Evolutionary conservation across 176 grass and related monocot species (phyloP), one percentile per base, ranked within the genome.

Genomic region (Rhynchospora pubera): DNA sequence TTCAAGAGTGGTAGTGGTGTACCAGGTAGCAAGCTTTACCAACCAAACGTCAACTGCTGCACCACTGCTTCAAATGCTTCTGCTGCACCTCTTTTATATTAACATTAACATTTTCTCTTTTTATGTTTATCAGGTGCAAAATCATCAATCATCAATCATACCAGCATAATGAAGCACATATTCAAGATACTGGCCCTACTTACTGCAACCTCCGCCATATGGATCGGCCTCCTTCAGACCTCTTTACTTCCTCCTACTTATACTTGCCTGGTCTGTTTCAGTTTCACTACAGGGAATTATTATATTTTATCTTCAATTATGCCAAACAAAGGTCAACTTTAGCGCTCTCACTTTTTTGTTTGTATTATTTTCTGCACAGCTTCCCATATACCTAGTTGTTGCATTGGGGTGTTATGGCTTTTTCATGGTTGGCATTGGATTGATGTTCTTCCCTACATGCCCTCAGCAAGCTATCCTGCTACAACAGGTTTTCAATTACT

Each of bases 381-480:
- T 98, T 91, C 90, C 90, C 32, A 84, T 98, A 87, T 94, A 97
- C 85, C 57, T 89, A 65, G 84, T 94, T 57, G 88, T 94, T 78
- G 84, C 85, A 16, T 84, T 98, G 62, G 92, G 96, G 16, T 98
- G 96, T 63, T 98, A 98, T 23, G 92, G 96, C 22, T 84, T 98
- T 90, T 92, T 98, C 21, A 94, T 98, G 90, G 91, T 95, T 88
- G 91, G 92, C 84, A 77, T 87, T 73, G 96, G 96, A 34, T 87
- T 98, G 86, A 91, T 98, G 87, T 86, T 98, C 62, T 98, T 98
- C 78, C 96, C 96, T 69, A 93, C 87, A 32, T 98, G 90, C 50
- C 96, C 92, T 82, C 87, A 90, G 22, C 92, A 99, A 91, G 92
- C 87, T 78, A 9, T 93, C 13, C 79, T 95, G 10, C 87, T 99